Evolutionary conservation across 352 stramenopile genomes (phyloP).

Genomic region (Globisporangium polare): DNA sequence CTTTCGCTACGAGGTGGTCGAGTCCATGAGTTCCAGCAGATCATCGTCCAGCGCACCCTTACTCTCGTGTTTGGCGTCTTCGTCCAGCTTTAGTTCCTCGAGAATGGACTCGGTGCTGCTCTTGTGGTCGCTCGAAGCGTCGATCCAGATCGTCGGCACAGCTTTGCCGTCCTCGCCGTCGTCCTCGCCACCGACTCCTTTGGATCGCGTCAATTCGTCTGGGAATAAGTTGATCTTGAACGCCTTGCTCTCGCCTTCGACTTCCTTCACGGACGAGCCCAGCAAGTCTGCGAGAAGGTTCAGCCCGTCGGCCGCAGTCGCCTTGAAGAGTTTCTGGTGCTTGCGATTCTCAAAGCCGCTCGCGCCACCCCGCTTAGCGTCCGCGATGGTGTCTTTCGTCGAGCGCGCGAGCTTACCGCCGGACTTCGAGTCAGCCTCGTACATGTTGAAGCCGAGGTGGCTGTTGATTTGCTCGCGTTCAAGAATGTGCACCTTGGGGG

Average conservation of each 20-base stretch:
- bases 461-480: slow-evolving; percentile 54
- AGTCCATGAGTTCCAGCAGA: slow-evolving; percentile 88
- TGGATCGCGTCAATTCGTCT: slow-evolving; percentile 32
- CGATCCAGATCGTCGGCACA: slow-evolving; percentile 78
- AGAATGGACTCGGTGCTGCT: slow-evolving; percentile 40
- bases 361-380: slow-evolving; percentile 46
- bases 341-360: slow-evolving; percentile 30
- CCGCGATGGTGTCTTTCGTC: slow-evolving; percentile 53
- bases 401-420: slow-evolving; percentile 25
- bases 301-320: slow-evolving; percentile 72
- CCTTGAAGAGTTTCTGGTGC: slow-evolving; percentile 68
- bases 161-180: slow-evolving; percentile 61
- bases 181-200: slow-evolving; percentile 26
- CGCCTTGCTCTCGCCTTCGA: slow-evolving; percentile 45
- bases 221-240: slow-evolving; percentile 83
- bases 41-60: slow-evolving; percentile 57
- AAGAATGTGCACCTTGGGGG: slow-evolving; percentile 47
- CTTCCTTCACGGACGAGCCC: slow-evolving; percentile 47
- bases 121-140: slow-evolving; percentile 74
- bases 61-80: slow-evolving; percentile 36
- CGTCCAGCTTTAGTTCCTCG: slow-evolving; percentile 59
- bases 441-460: slow-evolving; percentile 81
- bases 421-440: slow-evolving; percentile 68
- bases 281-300: slow-evolving; percentile 85
- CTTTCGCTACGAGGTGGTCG: slow-evolving; percentile 24